Base-by-base conservation (phyloP, 352 stramenopile species). In the Pythium dissotocum region DNA sequence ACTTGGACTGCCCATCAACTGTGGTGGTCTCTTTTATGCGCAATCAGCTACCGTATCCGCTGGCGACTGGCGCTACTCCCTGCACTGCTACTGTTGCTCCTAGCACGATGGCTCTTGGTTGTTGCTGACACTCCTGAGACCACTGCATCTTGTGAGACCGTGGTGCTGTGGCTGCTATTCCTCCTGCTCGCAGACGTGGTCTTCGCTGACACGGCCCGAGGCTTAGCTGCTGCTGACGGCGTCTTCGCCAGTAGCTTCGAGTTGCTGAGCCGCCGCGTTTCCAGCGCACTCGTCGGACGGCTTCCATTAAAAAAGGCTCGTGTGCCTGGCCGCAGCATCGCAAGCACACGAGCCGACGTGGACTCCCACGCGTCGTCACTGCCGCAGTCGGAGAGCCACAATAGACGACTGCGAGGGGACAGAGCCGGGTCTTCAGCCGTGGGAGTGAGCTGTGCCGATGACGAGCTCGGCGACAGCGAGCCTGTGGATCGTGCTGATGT, bases 361-460 rank as follows among this genome's bases (percentile, higher is more conserved):
- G 38, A 33, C 1, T 32, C 38, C 60, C 55, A 65, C 24, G 33
- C 68, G 13, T 63, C 54, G 21, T 74, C 70, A 28, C 71, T 63
- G 4, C 57, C 73, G 58, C 71, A 88, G 6, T 77, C 70, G 0
- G 83, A 91, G 58, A 89, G 76, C 73, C 82, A 90, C 7, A 91
- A 63, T n/a, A 91, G 63, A 0, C 81, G 79, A 42, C 76, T 88
- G 32, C 83, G 81, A 49, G 83, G 83, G 0, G 83, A 91, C 32
- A 86, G 65, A n/a, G 72, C 61, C 4, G 8, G n/a, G 5, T 28
- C 13, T n/a, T 33, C 53, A 0, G 33, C n/a, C 7, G 58, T 52
- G 12, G 65, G 16, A 2, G 54, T 48, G 12, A 67, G 16, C 28
- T 65, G 12, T 5, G 49, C 59, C 3, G 54, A 59, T 6, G 71